A percentile compares a stretch with the other conserved stretches of the same genome.
Evolutionary conservation across 73 alveolate species (phyloP).

Genomic region (Diophrys sp.): DNA sequence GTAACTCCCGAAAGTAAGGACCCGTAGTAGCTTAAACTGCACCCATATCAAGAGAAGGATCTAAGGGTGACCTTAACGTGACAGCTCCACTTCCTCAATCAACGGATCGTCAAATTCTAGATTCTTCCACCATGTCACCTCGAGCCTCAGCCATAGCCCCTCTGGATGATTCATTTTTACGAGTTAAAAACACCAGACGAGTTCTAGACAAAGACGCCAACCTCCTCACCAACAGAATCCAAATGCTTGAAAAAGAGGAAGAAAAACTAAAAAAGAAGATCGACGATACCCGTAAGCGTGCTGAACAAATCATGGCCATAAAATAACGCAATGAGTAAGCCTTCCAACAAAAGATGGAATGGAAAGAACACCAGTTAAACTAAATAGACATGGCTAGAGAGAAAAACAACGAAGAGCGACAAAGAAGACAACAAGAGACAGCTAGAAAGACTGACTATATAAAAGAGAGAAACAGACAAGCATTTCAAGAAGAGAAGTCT

Average conservation of each 20-base stretch:
- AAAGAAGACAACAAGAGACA: not conserved
- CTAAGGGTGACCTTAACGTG: not conserved
- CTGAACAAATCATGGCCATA: slow-evolving; percentile 24
- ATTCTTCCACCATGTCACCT: not conserved
- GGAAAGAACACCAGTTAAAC: not conserved
- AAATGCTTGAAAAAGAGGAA: slow-evolving; percentile 53
- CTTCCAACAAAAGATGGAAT: not conserved
- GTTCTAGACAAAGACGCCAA: slow-evolving; percentile 17
- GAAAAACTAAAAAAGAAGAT: slow-evolving; percentile 44
- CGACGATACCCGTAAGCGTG: slow-evolving; percentile 51
- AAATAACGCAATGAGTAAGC: slow-evolving; percentile 8
- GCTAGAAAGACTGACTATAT: no score
- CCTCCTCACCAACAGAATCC: slow-evolving; percentile 36
- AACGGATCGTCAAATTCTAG: not conserved
- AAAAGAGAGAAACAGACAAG: no score
- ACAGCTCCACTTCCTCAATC: not conserved
- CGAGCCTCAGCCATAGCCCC: not conserved
- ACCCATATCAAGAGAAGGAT: not conserved
- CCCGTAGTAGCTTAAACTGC: not conserved
- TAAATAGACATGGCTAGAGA: not conserved
- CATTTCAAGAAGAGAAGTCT: not conserved
- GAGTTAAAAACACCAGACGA: not conserved
- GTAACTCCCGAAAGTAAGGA: not conserved
- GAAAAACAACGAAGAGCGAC: not conserved
- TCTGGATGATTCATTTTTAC: not conserved